Percentiles rank a stretch among this genome's conserved stretches.
Conservation (phyloP, 805 yeast genomes). For the Myxozyma geophila region DNA sequence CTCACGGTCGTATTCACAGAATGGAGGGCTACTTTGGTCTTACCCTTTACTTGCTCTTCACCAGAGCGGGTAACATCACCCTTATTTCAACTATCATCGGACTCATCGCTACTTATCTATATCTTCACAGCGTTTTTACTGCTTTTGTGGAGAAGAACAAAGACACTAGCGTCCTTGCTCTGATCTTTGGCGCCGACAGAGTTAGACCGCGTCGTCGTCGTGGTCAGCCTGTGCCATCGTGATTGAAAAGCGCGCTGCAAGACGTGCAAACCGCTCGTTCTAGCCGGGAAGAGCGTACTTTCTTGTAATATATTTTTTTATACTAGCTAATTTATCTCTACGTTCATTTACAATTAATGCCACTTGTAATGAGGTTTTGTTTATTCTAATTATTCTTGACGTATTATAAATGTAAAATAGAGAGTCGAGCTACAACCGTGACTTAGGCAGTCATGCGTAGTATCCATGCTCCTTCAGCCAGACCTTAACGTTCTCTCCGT, state of each 20-base stretch:
- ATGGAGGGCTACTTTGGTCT: constrained; percentile 19
- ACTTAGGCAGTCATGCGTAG: constrained; percentile 19
- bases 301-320: neutral
- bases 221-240: constrained; percentile 4
- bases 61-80: constrained; percentile 15
- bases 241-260: neutral
- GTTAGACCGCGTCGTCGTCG: constrained; percentile 15
- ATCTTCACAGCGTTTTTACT: constrained; percentile 2
- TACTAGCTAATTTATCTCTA: neutral
- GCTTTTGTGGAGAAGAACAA: constrained; percentile 15
- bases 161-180: constrained; percentile 19
- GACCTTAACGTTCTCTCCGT: constrained; percentile 36
- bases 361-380: neutral
- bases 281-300: neutral
- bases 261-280: neutral
- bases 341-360: neutral
- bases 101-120: constrained; percentile 14
- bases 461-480: constrained; percentile 40
- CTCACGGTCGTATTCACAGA: constrained; percentile 14
- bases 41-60: constrained; percentile 14
- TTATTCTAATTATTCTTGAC: too few relatives aligned
- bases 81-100: constrained; percentile 15
- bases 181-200: constrained; percentile 20
- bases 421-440: constrained; percentile 1
- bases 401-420: too few relatives aligned